These are phyloP conservation scores for Kalmusia sp. DNA, from an alignment of 2,329 filamentous ascomycete species.

Conservation along the genomic window DNA sequence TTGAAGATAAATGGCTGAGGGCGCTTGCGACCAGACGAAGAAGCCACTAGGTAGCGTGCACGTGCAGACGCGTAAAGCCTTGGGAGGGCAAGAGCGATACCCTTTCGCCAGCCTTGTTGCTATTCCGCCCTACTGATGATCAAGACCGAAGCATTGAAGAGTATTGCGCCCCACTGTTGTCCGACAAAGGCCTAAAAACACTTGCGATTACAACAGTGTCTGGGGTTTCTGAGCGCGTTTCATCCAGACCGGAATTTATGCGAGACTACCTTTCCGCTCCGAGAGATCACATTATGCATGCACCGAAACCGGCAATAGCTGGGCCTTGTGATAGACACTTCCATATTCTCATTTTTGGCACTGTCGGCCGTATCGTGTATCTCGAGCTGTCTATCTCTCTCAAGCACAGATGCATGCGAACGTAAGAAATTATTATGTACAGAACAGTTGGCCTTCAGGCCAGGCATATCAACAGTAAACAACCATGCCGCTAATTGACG, in stretches of 20 bases:
- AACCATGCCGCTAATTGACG: neutral
- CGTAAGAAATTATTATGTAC: slow-evolving; percentile 15
- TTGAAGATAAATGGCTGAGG: neutral
- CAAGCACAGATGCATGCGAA: neutral
- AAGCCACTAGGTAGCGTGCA: neutral
- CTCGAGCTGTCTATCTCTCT: neutral
- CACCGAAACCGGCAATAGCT: neutral
- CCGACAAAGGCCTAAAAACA: too few relatives aligned
- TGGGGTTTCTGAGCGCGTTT: neutral
- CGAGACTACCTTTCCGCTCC: neutral
- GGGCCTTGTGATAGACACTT: neutral
- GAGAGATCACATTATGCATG: neutral
- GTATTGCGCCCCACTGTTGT: too few relatives aligned
- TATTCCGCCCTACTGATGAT: too few relatives aligned
- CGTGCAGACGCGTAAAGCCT: neutral
- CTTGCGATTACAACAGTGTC: too few relatives aligned
- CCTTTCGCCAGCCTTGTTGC: too few relatives aligned
- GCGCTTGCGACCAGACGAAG: neutral
- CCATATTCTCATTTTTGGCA: neutral
- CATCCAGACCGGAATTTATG: neutral
- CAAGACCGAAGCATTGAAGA: too few relatives aligned
- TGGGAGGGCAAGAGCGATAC: neutral
- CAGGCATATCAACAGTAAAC: slow-evolving; percentile 16
- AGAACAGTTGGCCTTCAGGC: slow-evolving; percentile 12
- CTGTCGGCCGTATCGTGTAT: neutral